A percentile compares a stretch with the other conserved stretches of the same genome.
Conservation (phyloP, 2,329 filamentous ascomycete species). For the Venturia aucupariae region DNA sequence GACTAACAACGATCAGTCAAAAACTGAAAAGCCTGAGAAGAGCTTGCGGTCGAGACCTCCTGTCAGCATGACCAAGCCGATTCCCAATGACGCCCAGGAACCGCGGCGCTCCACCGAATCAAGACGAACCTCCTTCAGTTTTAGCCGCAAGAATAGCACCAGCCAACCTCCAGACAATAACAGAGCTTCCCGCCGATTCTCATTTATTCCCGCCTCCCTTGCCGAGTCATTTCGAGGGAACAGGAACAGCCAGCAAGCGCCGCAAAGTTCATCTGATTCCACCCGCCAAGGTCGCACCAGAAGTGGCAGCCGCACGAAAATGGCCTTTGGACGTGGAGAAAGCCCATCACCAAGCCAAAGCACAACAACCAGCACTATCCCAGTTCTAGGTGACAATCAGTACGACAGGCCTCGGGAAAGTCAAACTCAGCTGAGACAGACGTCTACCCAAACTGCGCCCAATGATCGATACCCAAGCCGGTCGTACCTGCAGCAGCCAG, state of each 20-base stretch:
- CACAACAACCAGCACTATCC: constrained; percentile 9
- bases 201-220: constrained; percentile 40
- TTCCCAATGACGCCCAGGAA: constrained; percentile 50
- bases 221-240: constrained; percentile 30
- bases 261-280: constrained; percentile 23
- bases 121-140: constrained; percentile 41
- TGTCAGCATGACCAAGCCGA: constrained; percentile 75
- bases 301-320: constrained; percentile 25
- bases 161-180: constrained; percentile 23
- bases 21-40: constrained; percentile 36
- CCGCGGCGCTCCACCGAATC: constrained; percentile 41
- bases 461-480: not conserved
- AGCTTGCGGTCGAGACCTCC: constrained; percentile 55
- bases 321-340: constrained; percentile 35
- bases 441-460: not conserved
- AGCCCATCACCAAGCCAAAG: constrained; percentile 13
- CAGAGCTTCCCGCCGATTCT: constrained; percentile 39
- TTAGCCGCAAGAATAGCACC: constrained; percentile 37
- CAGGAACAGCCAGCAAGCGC: constrained; percentile 20
- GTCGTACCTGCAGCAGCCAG: constrained; percentile 7
- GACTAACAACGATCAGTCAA: constrained; percentile 22
- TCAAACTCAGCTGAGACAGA: not conserved
- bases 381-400: not conserved
- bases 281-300: constrained; percentile 23
- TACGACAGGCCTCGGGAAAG: constrained; percentile 4